phyloP scores from a whole-genome alignment of 2,329 filamentous ascomycete species.

The Hypoxylon sp. region DNA sequence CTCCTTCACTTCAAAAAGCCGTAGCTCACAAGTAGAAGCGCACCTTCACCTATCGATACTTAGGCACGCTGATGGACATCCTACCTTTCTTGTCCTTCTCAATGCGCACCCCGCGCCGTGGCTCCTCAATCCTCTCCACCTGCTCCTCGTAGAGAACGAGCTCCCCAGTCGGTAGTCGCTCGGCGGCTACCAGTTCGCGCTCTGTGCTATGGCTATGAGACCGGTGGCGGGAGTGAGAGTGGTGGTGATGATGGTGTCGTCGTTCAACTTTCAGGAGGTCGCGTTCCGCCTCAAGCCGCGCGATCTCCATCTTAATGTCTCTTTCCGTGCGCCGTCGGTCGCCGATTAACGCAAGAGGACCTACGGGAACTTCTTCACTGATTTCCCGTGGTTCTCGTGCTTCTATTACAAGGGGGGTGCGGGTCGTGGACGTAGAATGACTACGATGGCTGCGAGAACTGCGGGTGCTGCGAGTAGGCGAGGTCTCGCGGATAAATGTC shows the following conservation, averaged over 20 bases:
- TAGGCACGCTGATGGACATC: slow-evolving; percentile 87
- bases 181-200: slow-evolving; percentile 69
- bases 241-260: slow-evolving; percentile 49
- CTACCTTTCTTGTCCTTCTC: slow-evolving; percentile 97
- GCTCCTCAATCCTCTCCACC: slow-evolving; percentile 69
- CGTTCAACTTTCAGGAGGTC: slow-evolving; percentile 44
- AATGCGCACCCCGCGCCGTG: slow-evolving; percentile 74
- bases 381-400: slow-evolving; percentile 58
- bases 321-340: slow-evolving; percentile 64
- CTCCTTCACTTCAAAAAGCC: background rate
- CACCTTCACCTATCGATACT: slow-evolving; percentile 71
- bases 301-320: slow-evolving; percentile 81
- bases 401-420: slow-evolving; percentile 60
- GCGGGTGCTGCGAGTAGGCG: slow-evolving; percentile 61
- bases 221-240: slow-evolving; percentile 52
- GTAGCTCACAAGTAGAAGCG: slow-evolving; percentile 35
- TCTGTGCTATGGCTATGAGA: slow-evolving; percentile 61
- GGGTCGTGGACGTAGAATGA: slow-evolving; percentile 56
- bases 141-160: slow-evolving; percentile 75
- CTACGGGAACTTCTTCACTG: slow-evolving; percentile 56
- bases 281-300: slow-evolving; percentile 76
- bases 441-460: slow-evolving; percentile 47
- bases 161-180: slow-evolving; percentile 72
- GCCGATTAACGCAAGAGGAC: slow-evolving; percentile 60
- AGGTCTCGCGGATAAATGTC: slow-evolving; percentile 65